These are phyloP conservation scores for Fusarium scirpi DNA, from an alignment of 2,329 filamentous ascomycete genomes.

Conservation along the genomic window DNA sequence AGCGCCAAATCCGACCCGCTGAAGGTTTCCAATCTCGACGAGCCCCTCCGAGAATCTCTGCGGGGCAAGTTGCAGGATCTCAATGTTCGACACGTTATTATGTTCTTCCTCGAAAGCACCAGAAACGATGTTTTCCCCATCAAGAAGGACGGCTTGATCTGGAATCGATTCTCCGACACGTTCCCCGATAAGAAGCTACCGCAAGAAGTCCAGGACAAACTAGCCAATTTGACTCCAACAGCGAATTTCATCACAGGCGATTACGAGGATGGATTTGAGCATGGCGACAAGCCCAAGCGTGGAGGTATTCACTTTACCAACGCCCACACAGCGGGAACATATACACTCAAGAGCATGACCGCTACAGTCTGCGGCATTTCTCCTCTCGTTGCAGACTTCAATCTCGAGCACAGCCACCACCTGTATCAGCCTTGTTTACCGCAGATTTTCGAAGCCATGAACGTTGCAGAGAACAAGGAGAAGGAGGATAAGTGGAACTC, in stretches of 20 bases:
- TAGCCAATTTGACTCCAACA: conserved; percentile 49
- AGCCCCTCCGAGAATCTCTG: conserved; percentile 48
- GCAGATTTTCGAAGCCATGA: conserved; percentile 54
- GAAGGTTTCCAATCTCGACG: conserved; percentile 55
- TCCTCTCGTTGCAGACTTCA: conserved; percentile 57
- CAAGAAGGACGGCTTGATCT: conserved; percentile 56
- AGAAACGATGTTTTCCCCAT: conserved; percentile 60
- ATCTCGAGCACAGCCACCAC: conserved; percentile 56
- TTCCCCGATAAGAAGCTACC: conserved; percentile 51
- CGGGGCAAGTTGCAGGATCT: conserved; percentile 46
- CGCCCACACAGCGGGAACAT: conserved; percentile 57
- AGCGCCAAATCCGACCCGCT: conserved; percentile 54
- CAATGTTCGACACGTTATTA: conserved; percentile 57
- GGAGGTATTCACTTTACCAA: conserved; percentile 58
- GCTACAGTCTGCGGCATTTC: conserved; percentile 58
- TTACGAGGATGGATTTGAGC: conserved; percentile 52
- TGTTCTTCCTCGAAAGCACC: conserved; percentile 60
- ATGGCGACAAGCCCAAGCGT: conserved; percentile 36
- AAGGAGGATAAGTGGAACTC: conserved; percentile 49
- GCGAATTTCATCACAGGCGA: conserved; percentile 53
- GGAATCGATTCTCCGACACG: conserved; percentile 51
- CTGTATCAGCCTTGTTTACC: conserved; percentile 60
- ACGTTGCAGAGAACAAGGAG: conserved; percentile 36
- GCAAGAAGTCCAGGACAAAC: conserved; percentile 44
- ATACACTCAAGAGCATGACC: conserved; percentile 58